Base-by-base conservation (phyloP, 805 yeast genomes). In the Wickerhamiella alocasiicola region DNA sequence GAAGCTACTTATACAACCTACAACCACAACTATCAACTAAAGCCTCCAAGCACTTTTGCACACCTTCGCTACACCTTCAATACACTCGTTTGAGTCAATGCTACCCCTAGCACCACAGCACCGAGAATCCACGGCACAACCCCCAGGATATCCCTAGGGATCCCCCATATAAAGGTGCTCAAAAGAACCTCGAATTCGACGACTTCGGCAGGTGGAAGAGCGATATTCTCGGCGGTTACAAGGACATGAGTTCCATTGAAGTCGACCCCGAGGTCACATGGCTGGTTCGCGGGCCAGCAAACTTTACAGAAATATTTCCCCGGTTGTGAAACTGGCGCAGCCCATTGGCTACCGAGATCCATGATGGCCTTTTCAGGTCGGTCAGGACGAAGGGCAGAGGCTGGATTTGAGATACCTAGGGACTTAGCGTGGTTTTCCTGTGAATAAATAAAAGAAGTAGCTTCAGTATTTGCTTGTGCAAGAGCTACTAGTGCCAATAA, bases 221-320 rank as follows among this genome's bases (percentile, higher is more conserved):
- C 25, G 3, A 18, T 4, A 12, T 21, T n/a, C 9, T 3, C 16
- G 9, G 33, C 6, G 26, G 11, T 16, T 2, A 44, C 33, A 3
- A 31, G 28, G 12, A 43, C 17, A 23, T 32, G 31, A 7, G 39
- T 25, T 9, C 41, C 48, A 19, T 47, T 41, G 41, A 46, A 55
- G 11, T 17, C 29, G 1, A 58, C 31, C 3, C 34, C 41, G 15
- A 59, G 42, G 21, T 50, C 54, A 2, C 55, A 52, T 2, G 63
- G 62, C 23, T 41, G 36, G 13, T 56, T 47, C 3, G 63, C 62
- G 0, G 62, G 60, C 63, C 62, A 59, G 46, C 58, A 55, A 4
- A 58, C 52, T 18, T 57, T 49, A n/a, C 48, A 51, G 26, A 56
- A 52, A 41, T 58, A 59, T 15, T 17, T 33, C 13, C 54, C 55